Percentiles rank a stretch among this genome's conserved stretches.
Conservation (phyloP, 1,139 yeast species). For the Blastobotrys elegans region DNA sequence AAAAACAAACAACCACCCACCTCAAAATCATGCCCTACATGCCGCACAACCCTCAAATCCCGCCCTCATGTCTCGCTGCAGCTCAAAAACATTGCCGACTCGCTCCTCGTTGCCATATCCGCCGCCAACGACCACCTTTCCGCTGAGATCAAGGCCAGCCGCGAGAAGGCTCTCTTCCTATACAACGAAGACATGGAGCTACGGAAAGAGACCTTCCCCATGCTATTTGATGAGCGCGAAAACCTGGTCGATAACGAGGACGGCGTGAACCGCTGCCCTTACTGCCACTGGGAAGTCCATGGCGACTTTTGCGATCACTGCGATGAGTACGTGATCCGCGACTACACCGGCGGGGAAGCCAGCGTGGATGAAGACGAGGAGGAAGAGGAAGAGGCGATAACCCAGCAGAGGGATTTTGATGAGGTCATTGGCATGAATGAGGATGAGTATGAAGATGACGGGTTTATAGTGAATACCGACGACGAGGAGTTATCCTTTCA, state of each 20-base stretch:
- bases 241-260: constrained; percentile 25
- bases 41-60: constrained; percentile 21
- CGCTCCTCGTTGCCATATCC: constrained; percentile 14
- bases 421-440: too few relatives aligned
- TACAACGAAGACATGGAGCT: constrained; percentile 22
- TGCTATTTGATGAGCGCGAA: constrained; percentile 15
- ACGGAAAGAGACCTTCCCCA: constrained; percentile 22
- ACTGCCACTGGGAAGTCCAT: constrained; percentile 28
- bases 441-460: constrained; percentile 15
- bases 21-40: constrained; percentile 26
- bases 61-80: constrained; percentile 22
- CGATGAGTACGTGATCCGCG: constrained; percentile 12
- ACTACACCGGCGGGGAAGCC: constrained; percentile 8
- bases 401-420: not conserved
- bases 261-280: constrained; percentile 26
- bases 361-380: constrained; percentile 14
- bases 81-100: constrained; percentile 18
- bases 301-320: constrained; percentile 25
- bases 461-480: constrained; percentile 14
- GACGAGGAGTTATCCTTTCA: constrained; percentile 9
- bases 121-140: constrained; percentile 12
- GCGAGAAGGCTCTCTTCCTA: constrained; percentile 16
- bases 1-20: constrained; percentile 17
- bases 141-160: constrained; percentile 13
- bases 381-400: constrained; percentile 10